Percentiles rank a stretch among this genome's conserved stretches.
phyloP scores from a whole-genome alignment of 2,329 filamentous ascomycete species.

The Cladosporium austrohemisphaericum region DNA sequence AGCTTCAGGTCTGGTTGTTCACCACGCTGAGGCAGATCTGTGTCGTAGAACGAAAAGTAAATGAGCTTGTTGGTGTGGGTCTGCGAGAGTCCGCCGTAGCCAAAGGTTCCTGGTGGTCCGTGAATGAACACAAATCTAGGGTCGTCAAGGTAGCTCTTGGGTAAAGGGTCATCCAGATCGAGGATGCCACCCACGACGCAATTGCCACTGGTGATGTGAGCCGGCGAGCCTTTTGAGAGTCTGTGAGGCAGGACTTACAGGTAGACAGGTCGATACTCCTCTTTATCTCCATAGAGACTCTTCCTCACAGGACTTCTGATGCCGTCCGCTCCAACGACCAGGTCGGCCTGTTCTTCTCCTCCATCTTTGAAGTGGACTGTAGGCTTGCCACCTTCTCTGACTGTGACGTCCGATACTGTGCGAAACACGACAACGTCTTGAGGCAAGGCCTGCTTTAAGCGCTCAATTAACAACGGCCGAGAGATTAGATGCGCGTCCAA shows the following conservation, averaged over 20 bases:
- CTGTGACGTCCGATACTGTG: neutral
- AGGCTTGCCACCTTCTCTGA: neutral
- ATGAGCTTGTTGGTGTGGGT: slow-evolving; percentile 13
- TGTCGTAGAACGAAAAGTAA: slow-evolving; percentile 17
- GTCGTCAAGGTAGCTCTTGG: slow-evolving; percentile 26
- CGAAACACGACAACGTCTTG: neutral
- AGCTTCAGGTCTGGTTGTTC: slow-evolving; percentile 12
- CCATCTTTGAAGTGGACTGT: slow-evolving; percentile 13
- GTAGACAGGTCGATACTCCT: slow-evolving; percentile 31
- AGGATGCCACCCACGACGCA: slow-evolving; percentile 47
- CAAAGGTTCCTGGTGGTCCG: slow-evolving; percentile 49
- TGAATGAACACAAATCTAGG: slow-evolving; percentile 43
- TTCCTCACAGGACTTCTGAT: slow-evolving; percentile 20
- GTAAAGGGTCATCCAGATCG: slow-evolving; percentile 29
- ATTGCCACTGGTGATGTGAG: slow-evolving; percentile 4
- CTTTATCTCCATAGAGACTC: slow-evolving; percentile 34
- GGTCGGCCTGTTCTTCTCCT: slow-evolving; percentile 10
- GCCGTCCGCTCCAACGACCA: slow-evolving; percentile 21
- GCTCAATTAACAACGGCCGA: slow-evolving; percentile 3
- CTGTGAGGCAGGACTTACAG: slow-evolving; percentile 6
- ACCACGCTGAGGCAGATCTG: slow-evolving; percentile 2
- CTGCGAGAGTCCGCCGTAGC: slow-evolving; percentile 35
- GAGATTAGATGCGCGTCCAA: slow-evolving; percentile 6
- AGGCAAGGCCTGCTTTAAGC: slow-evolving; percentile 4
- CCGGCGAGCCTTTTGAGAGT: too few relatives aligned